Conservation (phyloP, 352 stramenopile species). For the Phytophthora kernoviae region DNA sequence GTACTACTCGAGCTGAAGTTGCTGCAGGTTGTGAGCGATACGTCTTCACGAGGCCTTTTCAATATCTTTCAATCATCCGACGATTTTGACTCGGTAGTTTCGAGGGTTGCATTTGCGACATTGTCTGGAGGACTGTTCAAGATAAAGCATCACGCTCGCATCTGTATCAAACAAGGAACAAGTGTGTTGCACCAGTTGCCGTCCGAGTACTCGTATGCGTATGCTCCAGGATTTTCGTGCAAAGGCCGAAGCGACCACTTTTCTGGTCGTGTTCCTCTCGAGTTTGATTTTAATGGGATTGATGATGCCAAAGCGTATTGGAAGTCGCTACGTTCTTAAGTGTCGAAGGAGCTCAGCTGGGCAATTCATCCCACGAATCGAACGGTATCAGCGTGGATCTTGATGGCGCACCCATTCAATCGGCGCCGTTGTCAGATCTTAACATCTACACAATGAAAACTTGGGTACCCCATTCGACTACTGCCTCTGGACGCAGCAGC, state of each 20-base stretch:
- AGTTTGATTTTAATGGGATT: slow-evolving; percentile 45
- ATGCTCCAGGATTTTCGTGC: slow-evolving; percentile 60
- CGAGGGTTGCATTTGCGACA: slow-evolving; percentile 74
- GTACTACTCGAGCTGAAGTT: slow-evolving; percentile 75
- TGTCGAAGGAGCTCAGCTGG: slow-evolving; percentile 63
- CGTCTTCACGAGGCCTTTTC: slow-evolving; percentile 63
- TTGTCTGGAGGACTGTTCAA: slow-evolving; percentile 70
- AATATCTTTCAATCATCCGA: slow-evolving; percentile 58
- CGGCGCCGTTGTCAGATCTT: slow-evolving; percentile 62
- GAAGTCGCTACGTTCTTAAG: slow-evolving; percentile 75
- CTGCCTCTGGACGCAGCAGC: slow-evolving; percentile 41
- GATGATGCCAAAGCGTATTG: slow-evolving; percentile 71
- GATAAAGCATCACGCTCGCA: slow-evolving; percentile 51
- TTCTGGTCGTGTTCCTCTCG: slow-evolving; percentile 57
- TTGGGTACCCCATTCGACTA: slow-evolving; percentile 66
- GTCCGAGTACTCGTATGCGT: slow-evolving; percentile 63
- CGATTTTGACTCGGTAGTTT: slow-evolving; percentile 80
- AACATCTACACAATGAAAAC: slow-evolving; percentile 72
- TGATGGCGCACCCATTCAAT: slow-evolving; percentile 58
- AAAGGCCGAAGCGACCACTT: slow-evolving; percentile 60
- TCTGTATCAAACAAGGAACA: slow-evolving; percentile 59
- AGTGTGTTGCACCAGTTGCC: slow-evolving; percentile 59
- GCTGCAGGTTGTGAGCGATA: slow-evolving; percentile 57
- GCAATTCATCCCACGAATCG: slow-evolving; percentile 34
- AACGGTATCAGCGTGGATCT: slow-evolving; percentile 56